These are phyloP conservation scores for Lachnellula arida DNA, from an alignment of 2,329 filamentous ascomycete species.

Conservation along the genomic window DNA sequence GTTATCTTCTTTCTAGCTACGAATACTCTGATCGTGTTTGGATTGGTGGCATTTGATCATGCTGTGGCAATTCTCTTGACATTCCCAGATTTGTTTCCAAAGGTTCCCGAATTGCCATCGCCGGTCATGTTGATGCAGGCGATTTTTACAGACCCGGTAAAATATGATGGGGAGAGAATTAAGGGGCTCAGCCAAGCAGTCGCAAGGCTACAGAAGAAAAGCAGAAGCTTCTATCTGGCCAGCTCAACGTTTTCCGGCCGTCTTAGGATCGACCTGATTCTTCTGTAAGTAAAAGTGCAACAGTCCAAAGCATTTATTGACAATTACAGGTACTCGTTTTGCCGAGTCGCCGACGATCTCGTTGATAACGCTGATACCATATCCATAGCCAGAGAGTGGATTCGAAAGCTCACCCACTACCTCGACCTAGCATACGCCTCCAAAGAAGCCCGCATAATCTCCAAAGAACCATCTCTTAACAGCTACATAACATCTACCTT, in stretches of 20 bases:
- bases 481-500: slow-evolving; percentile 24
- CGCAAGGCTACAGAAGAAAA: slow-evolving; percentile 55
- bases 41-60: slow-evolving; percentile 64
- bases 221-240: slow-evolving; percentile 69
- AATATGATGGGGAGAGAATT: slow-evolving; percentile 55
- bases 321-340: slow-evolving; percentile 61
- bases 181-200: slow-evolving; percentile 56
- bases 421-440: slow-evolving; percentile 48
- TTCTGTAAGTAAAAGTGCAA: slow-evolving; percentile 44
- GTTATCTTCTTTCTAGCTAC: slow-evolving; percentile 69
- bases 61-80: slow-evolving; percentile 60
- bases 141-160: slow-evolving; percentile 39
- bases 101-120: slow-evolving; percentile 44
- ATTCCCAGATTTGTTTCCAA: slow-evolving; percentile 54
- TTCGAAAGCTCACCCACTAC: slow-evolving; percentile 52
- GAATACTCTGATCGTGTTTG: slow-evolving; percentile 65
- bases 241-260: slow-evolving; percentile 64
- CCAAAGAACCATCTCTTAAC: slow-evolving; percentile 14
- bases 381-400: slow-evolving; percentile 52
- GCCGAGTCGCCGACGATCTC: slow-evolving; percentile 67
- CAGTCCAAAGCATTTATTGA: slow-evolving; percentile 9
- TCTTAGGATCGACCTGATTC: slow-evolving; percentile 61
- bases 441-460: slow-evolving; percentile 25
- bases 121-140: slow-evolving; percentile 48
- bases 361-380: slow-evolving; percentile 57